Evolutionary conservation across 768 basidiomycete genomes (phyloP), one percentile per base, ranked within the genome.

Genomic region (Asterophora parasitica): DNA sequence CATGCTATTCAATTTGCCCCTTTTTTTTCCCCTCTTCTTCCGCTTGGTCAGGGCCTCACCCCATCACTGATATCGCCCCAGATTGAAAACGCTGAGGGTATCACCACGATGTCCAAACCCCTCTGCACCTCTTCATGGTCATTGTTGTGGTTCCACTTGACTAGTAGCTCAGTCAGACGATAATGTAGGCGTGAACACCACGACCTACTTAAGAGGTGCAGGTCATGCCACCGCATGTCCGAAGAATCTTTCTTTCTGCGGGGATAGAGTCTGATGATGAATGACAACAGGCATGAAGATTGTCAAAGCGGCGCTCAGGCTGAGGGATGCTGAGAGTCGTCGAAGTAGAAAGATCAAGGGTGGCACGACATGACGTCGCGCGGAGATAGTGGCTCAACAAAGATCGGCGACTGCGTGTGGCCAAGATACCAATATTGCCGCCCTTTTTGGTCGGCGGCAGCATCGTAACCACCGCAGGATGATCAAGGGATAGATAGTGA

Each of bases 41-140:
- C 52, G 56, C 38, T 60, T 60, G n/a, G 62, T 60, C 10, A 62
- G 55, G 13, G 66, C 19, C 51, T 58, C 8, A 69, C 45, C 1
- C 69, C 67, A 44, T 68, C 57, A 16, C 47, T 52, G 26, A 71
- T 56, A 2, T n/a, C n/a, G 70, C 70, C 17, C 56, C 57, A 5
- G 9, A 70, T 58, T 10, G 70, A 64, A 7, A 71, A 54, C 9
- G 65, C 59, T 1, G 70, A 69, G 2, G 72, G 72, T n/a, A 70
- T 58, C 31, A 71, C 61, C 17, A 71, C 67, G 19, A 72, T 73
- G 71, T 12, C 71, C 71, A 58, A 72, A 74, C 66, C 63, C 65
- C 70, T 71, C 42, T 65, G 57, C 30, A 44, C 49, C 35, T 46
- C 48, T 44, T 58, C 50, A 44, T 61, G 42, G 33, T 52, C 50